A percentile compares a stretch with the other conserved stretches of the same genome.
Evolutionary conservation across 192 early-diverging fungal species (phyloP).

Genomic region (Backusella morwellensis): DNA sequence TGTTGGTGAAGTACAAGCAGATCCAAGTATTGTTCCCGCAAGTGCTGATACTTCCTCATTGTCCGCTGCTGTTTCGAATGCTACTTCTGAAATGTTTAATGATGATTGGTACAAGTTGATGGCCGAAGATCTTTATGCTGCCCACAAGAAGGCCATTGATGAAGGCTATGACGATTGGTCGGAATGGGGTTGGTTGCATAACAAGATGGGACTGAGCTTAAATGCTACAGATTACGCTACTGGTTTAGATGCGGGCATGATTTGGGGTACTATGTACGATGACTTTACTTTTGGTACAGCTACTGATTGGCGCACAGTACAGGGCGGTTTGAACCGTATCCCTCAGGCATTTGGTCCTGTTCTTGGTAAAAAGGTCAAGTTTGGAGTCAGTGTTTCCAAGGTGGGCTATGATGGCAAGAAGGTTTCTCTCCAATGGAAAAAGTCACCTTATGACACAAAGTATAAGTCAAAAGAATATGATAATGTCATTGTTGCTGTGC

Average conservation of each 20-base stretch:
- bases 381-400: constrained; percentile 20
- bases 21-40: neutral
- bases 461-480: constrained; percentile 16
- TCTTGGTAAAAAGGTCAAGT: constrained; percentile 23
- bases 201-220: constrained; percentile 17
- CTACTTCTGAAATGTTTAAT: neutral
- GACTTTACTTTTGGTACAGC: constrained; percentile 12
- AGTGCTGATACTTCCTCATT: neutral
- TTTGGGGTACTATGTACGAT: constrained; percentile 8
- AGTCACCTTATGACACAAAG: neutral
- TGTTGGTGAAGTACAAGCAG: neutral
- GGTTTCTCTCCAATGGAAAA: constrained; percentile 26
- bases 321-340: constrained; percentile 32
- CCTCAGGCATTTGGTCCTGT: constrained; percentile 26
- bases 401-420: constrained; percentile 13
- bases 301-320: constrained; percentile 17
- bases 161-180: constrained; percentile 19
- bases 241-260: neutral
- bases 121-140: constrained; percentile 14
- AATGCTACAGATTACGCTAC: constrained; percentile 7
- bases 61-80: neutral
- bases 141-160: constrained; percentile 12
- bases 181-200: constrained; percentile 12
- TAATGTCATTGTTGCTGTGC: constrained; percentile 28
- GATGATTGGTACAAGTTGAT: constrained; percentile 14